Base-by-base conservation (phyloP, 495 filamentous ascomycete genomes). In the Penicillium taxi region DNA sequence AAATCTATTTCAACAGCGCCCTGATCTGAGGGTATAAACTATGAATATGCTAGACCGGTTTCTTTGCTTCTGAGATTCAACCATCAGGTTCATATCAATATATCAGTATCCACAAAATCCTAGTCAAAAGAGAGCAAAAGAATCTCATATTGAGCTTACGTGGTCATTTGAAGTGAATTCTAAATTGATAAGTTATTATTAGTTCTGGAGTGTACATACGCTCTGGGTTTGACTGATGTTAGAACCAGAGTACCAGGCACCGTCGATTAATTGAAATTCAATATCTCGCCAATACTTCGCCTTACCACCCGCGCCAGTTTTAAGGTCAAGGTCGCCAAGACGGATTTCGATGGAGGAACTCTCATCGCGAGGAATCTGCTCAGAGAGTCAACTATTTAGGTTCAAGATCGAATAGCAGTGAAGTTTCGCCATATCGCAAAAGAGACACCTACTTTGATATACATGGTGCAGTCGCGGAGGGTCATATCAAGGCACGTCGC, bases 301-400 rank as follows among this genome's bases (percentile, higher is more conserved):
- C 59, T 94, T 94, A 6, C 69, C 71, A 9, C 71, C 75, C 4
- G 66, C 64, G 9, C 72, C 62, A n/a, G 76, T 79, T 64, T 98
- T 98, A 47, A 85, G 69, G 56, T 98, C 91, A 27, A 96, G 64
- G 58, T 98, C 91, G 0, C 81, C 89, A 2, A 98, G 63, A 32
- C 81, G 76, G 24, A 84, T 81, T 51, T 89, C 81, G 0, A 91
- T 70, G 1, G 55, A 48, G 0, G 39, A 47, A n/a, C 30, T 46
- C 26, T 61, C 56, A 25, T 60, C 57, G 5, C 39, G 44, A 31
- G 50, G 52, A 17, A 51, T 61, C 51, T 59, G 32, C 1, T 7
- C 13, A 21, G 4, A 18, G n/a, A 40, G 21, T 31, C 9, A 37
- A 18, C 11, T 3, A 23, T 34, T 8, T 5, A 26, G 5, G 28